Conservation (phyloP, 1,139 yeast genomes). For the Geotrichum carabidarum region DNA sequence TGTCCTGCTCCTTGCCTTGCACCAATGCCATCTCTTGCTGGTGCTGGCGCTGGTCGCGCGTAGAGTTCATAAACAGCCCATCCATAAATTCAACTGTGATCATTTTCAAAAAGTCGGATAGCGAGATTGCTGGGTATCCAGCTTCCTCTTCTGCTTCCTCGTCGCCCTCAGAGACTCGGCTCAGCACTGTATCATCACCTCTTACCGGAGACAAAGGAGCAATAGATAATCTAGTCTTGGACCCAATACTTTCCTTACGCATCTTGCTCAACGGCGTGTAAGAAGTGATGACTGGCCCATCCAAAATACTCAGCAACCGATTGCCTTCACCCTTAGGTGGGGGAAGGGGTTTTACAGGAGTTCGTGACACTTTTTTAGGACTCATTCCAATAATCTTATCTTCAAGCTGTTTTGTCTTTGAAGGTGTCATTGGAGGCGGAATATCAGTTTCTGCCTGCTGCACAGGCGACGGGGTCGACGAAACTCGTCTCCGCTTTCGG, state of each 20-base stretch:
- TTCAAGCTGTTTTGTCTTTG: slow-evolving; percentile 10
- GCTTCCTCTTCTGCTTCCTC: slow-evolving; percentile 12
- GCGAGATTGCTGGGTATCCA: slow-evolving; percentile 22
- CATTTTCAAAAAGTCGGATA: slow-evolving; percentile 32
- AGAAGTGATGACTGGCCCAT: not conserved
- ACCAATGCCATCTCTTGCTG: slow-evolving; percentile 20
- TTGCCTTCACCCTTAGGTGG: slow-evolving; percentile 6
- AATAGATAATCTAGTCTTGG: not conserved
- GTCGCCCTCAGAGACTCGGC: slow-evolving; percentile 14
- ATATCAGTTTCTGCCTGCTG: not conserved
- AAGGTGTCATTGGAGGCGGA: slow-evolving; percentile 16
- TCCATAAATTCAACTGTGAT: slow-evolving; percentile 36
- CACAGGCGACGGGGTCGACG: slow-evolving; percentile 1
- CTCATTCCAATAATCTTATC: slow-evolving; percentile 14
- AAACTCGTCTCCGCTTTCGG: slow-evolving; percentile 8
- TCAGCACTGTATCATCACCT: slow-evolving; percentile 8
- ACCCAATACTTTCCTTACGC: slow-evolving; percentile 12
- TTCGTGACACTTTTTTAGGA: slow-evolving; percentile 11
- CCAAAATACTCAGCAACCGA: not conserved
- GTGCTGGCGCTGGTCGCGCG: slow-evolving; percentile 31
- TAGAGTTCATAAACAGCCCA: slow-evolving; percentile 30
- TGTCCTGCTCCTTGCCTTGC: not conserved
- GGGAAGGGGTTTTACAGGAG: not conserved
- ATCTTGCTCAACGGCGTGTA: slow-evolving; percentile 15
- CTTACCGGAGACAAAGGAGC: slow-evolving; percentile 9